Percentiles rank a stretch among this genome's conserved stretches.
Conservation (phyloP, 108 stramenopile species). For the Ochromonas danica region DNA sequence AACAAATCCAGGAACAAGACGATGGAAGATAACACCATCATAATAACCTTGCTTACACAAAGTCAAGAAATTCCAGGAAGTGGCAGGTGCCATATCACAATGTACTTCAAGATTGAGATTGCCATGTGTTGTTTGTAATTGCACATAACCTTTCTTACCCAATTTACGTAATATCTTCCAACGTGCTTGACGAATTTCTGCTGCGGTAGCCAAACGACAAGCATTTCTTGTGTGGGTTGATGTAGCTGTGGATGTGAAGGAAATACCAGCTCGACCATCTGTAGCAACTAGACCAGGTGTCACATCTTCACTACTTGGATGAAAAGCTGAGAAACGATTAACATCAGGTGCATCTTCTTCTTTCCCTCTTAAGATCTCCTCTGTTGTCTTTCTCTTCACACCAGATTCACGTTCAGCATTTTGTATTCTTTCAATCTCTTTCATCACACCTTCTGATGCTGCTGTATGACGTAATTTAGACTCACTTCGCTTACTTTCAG, state of each 20-base stretch:
- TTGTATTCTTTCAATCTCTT: conserved; percentile 19
- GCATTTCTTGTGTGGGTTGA: conserved; percentile 57
- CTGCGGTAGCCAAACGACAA: conserved; percentile 71
- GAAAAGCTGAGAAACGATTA: conserved; percentile 6
- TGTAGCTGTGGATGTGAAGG: conserved; percentile 52
- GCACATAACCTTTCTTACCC: conserved; percentile 83
- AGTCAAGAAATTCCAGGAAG: conserved; percentile 84
- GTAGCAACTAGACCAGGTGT: conserved; percentile 39
- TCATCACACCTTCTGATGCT: conserved; percentile 30
- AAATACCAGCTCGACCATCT: conserved; percentile 47
- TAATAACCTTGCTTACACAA: conserved; percentile 76
- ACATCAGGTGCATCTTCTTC: conserved; percentile 1
- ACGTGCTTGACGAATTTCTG: conserved; percentile 75
- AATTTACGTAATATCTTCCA: conserved; percentile 64
- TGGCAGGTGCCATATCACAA: conserved; percentile 82
- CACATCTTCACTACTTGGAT: conserved; percentile 40
- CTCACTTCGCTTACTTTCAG: background rate
- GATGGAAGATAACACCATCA: conserved; percentile 81
- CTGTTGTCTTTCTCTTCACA: background rate
- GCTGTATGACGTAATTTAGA: background rate
- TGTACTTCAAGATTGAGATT: conserved; percentile 83
- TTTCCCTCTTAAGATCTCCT: conserved; percentile 23
- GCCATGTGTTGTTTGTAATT: conserved; percentile 74
- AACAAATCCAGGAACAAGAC: conserved; percentile 82
- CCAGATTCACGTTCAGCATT: background rate